A percentile compares a stretch with the other conserved stretches of the same genome.
phyloP scores from a whole-genome alignment of 495 filamentous ascomycete species.

The Hapsidospora chrysogenum region DNA sequence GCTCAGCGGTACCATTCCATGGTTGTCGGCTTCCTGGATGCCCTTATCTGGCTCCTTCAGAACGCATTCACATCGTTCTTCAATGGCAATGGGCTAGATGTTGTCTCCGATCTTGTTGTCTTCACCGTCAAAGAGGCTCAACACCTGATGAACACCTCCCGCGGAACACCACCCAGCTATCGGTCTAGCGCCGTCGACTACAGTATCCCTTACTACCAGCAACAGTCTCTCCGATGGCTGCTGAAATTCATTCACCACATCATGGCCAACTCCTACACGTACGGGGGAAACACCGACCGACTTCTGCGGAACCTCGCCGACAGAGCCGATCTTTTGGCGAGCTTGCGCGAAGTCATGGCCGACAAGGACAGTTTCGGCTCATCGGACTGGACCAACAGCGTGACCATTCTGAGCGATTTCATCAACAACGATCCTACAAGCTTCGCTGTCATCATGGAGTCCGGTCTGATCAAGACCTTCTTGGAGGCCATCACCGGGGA shows the following conservation, averaged over 20 bases:
- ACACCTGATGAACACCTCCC: conserved; percentile 41
- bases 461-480: conserved; percentile 71
- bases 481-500: conserved; percentile 59
- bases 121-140: conserved; percentile 61
- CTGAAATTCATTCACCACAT: conserved; percentile 94
- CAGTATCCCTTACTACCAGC: conserved; percentile 76
- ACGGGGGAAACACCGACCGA: conserved; percentile 70
- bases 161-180: conserved; percentile 60
- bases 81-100: conserved; percentile 65
- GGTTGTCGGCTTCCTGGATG: conserved; percentile 72
- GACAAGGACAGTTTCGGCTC: conserved; percentile 69
- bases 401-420: conserved; percentile 83
- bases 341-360: conserved; percentile 64
- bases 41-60: conserved; percentile 61
- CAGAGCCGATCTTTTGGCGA: conserved; percentile 64
- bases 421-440: conserved; percentile 99
- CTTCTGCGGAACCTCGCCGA: conserved; percentile 86
- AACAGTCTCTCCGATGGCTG: conserved; percentile 80
- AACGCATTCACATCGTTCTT: conserved; percentile 68
- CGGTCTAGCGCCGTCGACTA: conserved; percentile 80
- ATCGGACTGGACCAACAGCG: conserved; percentile 82
- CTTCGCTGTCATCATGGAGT: conserved; percentile 86
- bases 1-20: conserved; percentile 68
- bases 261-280: conserved; percentile 54
- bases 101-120: conserved; percentile 67